Evolutionary conservation across 257 asterid genomes (phyloP).

Genomic region (Solanum neorickii): DNA sequence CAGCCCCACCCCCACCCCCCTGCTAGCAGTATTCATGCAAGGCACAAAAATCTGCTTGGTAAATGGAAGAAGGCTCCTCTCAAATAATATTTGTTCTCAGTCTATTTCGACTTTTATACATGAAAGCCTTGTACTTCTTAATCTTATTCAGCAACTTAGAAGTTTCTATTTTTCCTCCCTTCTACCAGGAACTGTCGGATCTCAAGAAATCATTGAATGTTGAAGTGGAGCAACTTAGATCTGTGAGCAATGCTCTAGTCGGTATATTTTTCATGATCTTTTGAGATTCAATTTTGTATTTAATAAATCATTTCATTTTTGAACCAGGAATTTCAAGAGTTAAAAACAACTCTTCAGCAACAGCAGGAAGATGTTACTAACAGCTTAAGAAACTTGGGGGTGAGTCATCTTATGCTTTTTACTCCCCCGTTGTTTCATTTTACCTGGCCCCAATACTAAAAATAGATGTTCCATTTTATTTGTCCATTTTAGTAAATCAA

Average conservation of each 20-base stretch:
- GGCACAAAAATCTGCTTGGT: neutral
- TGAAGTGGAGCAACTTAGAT: constrained; percentile 85
- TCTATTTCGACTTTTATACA: neutral
- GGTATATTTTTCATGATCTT: neutral
- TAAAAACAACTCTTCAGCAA: constrained; percentile 79
- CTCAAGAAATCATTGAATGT: constrained; percentile 60
- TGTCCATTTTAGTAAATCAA: neutral
- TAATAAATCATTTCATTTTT: neutral
- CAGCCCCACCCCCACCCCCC: neutral
- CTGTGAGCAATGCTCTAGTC: constrained; percentile 37
- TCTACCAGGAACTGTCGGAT: constrained; percentile 61
- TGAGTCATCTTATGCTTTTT: constrained; percentile 10
- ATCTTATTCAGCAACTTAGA: neutral
- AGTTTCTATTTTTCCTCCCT: neutral
- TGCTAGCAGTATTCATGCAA: neutral
- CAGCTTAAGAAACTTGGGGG: constrained; percentile 70
- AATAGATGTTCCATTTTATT: neutral
- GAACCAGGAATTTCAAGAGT: constrained; percentile 76
- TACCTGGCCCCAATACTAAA: neutral
- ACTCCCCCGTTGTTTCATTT: neutral
- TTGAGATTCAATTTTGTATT: neutral
- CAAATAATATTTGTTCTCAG: neutral
- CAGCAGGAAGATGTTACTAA: constrained; percentile 85
- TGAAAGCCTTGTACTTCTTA: neutral
- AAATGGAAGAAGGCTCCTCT: neutral